Base-by-base conservation (phyloP, 306 rosid genomes). In the Castanopsis chinensis region DNA sequence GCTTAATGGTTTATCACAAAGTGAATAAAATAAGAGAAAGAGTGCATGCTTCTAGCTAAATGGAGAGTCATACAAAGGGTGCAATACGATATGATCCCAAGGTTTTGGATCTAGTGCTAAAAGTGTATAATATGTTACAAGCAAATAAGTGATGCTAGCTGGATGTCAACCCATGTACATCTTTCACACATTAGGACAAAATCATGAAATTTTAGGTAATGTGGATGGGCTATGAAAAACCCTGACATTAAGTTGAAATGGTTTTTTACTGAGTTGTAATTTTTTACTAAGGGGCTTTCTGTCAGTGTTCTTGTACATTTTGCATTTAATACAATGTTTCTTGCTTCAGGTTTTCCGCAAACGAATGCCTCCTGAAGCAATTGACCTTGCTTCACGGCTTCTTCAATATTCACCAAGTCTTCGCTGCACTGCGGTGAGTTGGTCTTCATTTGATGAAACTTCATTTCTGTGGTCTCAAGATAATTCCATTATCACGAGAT, bases 331-430 rank as follows among this genome's bases (percentile, higher is more conserved):
- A 55, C 8, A 17, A 14, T 72, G 74, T 65, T 86, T 77, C 68
- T 57, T 69, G 78, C 61, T 82, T 85, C 85, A 95, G 99, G 92
- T 95, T 81, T 95, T 95, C 86, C 95, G 87, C 80, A 91, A 92
- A 84, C 85, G 94, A 79, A 95, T 90, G 98, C 99, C 99, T 60
- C 98, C 99, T 21, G 97, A 92, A 87, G 99, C 98, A 79, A 92
- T 95, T 82, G 99, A 95, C 86, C 98, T 95, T 79, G 92, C 98
- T 73, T 92, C 97, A 68, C 89, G 99, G 83, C 98, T 95, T 84
- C 97, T 95, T 77, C 99, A 95, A 78, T 95, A 95, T 87, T 95
- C 99, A 15, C 99, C 99, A 7, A 93, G 92, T 83, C 91, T 92
- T 72, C 96, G 99, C 57, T 95, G 97, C 84, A 90, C 90, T 52